phyloP scores from a whole-genome alignment of 2,329 filamentous ascomycete species.

The Fusarium scirpi region DNA sequence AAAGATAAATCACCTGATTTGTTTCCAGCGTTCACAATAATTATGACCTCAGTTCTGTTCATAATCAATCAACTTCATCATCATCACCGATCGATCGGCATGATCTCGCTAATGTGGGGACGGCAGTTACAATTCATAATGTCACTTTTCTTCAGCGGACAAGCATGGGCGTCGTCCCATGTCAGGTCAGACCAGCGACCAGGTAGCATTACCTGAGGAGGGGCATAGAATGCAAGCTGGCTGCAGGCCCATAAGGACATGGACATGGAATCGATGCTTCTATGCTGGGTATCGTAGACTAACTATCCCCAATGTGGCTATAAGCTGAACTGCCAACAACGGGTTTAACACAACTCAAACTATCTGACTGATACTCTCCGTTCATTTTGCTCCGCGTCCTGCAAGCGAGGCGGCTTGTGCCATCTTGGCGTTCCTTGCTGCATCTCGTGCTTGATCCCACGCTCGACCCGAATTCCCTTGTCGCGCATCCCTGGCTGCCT shows the following conservation, averaged over 20 bases:
- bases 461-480: constrained; percentile 66
- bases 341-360: constrained; percentile 10
- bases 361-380: constrained; percentile 17
- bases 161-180: constrained; percentile 27
- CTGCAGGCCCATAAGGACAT: not conserved
- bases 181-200: not conserved
- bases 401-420: constrained; percentile 64
- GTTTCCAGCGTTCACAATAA: not conserved
- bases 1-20: not conserved
- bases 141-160: constrained; percentile 33
- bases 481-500: constrained; percentile 66
- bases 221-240: constrained; percentile 13
- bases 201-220: constrained; percentile 14
- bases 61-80: constrained; percentile 6
- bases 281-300: constrained; percentile 37
- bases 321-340: constrained; percentile 12
- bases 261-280: constrained; percentile 23
- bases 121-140: constrained; percentile 30
- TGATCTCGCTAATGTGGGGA: constrained; percentile 33
- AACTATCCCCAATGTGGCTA: constrained; percentile 35
- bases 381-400: constrained; percentile 67
- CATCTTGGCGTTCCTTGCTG: constrained; percentile 68
- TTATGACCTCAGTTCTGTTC: not conserved
- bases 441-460: constrained; percentile 64
- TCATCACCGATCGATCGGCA: constrained; percentile 26